A percentile compares a stretch with the other conserved stretches of the same genome.
Conservation (phyloP, 805 yeast genomes). For the Naumovozyma baii region DNA sequence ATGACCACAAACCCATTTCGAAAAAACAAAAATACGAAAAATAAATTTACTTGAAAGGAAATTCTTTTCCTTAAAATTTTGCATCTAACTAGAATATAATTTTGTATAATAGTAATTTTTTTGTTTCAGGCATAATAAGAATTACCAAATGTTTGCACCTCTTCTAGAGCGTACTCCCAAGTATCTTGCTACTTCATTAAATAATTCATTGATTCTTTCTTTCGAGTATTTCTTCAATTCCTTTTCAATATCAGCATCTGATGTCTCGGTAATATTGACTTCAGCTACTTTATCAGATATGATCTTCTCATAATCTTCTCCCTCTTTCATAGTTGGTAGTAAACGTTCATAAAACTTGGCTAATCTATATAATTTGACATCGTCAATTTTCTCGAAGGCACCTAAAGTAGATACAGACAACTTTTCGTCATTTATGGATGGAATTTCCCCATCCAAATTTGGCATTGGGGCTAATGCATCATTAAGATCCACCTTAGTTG, state of each 20-base stretch:
- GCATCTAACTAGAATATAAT: not conserved
- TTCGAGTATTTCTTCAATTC: constrained; percentile 30
- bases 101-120: not conserved
- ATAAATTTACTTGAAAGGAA: no score
- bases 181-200: constrained; percentile 57
- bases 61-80: no score
- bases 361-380: constrained; percentile 41
- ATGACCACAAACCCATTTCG: not conserved
- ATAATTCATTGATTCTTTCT: constrained; percentile 45
- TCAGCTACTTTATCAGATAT: constrained; percentile 41
- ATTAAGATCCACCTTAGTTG: constrained; percentile 35
- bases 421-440: constrained; percentile 29
- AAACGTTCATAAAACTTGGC: constrained; percentile 69
- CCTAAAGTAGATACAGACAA: constrained; percentile 50
- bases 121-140: not conserved
- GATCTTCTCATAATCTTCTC: constrained; percentile 41
- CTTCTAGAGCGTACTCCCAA: constrained; percentile 54
- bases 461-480: constrained; percentile 56
- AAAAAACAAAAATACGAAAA: not conserved
- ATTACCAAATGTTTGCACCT: constrained; percentile 42
- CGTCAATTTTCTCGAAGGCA: constrained; percentile 41
- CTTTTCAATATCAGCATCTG: constrained; percentile 23
- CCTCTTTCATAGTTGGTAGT: constrained; percentile 52
- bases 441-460: constrained; percentile 71
- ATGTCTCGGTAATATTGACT: constrained; percentile 31